Percentiles rank a stretch among this genome's conserved stretches.
phyloP scores from a whole-genome alignment of 768 basidiomycete genomes.

The Strobilomyces echinocephalus region DNA sequence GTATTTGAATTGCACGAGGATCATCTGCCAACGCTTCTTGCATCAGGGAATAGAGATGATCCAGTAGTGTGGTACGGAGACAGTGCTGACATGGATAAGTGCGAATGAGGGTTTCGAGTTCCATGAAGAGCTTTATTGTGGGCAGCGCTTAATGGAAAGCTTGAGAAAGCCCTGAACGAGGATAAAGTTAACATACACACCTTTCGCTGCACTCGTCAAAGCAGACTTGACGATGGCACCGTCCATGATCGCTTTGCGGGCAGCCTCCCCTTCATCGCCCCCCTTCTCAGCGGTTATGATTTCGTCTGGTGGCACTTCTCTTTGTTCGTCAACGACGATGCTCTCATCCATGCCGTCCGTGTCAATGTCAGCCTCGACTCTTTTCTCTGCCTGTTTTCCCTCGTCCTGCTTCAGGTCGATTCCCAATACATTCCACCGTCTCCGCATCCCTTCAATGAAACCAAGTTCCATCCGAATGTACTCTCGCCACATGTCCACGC shows the following conservation, averaged over 20 bases:
- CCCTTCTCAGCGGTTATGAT: conserved; percentile 33
- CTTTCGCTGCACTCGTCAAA: conserved; percentile 69
- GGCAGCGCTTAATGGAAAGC: conserved; percentile 34
- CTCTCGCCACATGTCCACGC: conserved; percentile 78
- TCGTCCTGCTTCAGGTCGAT: conserved; percentile 34
- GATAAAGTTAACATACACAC: conserved; percentile 35
- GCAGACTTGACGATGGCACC: conserved; percentile 79
- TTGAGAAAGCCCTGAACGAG: conserved; percentile 9
- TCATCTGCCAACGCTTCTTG: conserved; percentile 33
- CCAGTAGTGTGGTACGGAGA: conserved; percentile 39
- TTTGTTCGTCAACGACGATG: conserved; percentile 20
- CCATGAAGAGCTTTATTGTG: conserved; percentile 36
- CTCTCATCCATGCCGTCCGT: conserved; percentile 10
- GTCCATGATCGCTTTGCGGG: conserved; percentile 63
- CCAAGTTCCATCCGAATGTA: conserved; percentile 88
- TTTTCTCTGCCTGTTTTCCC: conserved; percentile 12
- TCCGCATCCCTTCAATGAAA: conserved; percentile 73
- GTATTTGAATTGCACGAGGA: conserved; percentile 35
- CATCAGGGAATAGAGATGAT: conserved; percentile 42
- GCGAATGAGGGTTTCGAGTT: conserved; percentile 40
- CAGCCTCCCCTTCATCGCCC: conserved; percentile 47
- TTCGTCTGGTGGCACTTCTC: conserved; percentile 22
- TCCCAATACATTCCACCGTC: conserved; percentile 78
- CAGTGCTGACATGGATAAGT: conserved; percentile 38
- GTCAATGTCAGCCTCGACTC: conserved; percentile 25